Base-by-base conservation (phyloP, 257 asterid species). In the Solanum chiquidenum region DNA sequence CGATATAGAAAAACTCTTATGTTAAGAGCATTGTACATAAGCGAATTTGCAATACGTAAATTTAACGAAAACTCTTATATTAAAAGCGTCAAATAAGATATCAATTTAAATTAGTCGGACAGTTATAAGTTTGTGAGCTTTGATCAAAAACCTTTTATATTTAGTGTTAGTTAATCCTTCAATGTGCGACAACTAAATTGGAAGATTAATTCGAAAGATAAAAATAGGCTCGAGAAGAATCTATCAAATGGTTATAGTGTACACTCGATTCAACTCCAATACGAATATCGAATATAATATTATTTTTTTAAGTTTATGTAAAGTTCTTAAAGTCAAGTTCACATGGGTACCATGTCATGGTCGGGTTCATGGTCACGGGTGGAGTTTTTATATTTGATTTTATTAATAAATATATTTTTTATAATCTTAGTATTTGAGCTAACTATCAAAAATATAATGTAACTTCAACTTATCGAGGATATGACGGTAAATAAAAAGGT, bases 51-150 rank as follows among this genome's bases (percentile, higher is more conserved):
- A 23, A 10, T 2, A 23, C 1, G 3, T n/a, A 9, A 18, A 18
- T 55, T 55, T n/a, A 3, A 55, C 10, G 0, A 55, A 20, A 20
- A 20, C 25, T 20, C 11, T 55, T 55, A 3, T 55, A 0, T 7
- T 20, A 55, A 18, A 4, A 7, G 25, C 2, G 0, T 55, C 4
- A 20, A 1, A 55, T 7, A 62, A 2, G 3, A 20, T 23, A 0
- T n/a, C 4, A n/a, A 62, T 62, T 9, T 4, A 0, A 62, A 62
- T 62, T n/a, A 62, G 1, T n/a, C 3, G 2, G 1, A 3, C 5
- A 55, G 0, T 7, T 55, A 55, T 55, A 3, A 2, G 0, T 0
- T 55, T 55, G 5, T 7, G 11, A 55, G 1, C 10, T 55, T 55
- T 20, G 12, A 55, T 20, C n/a, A 20, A 55, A 55, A 55, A 20